Evolutionary conservation across 1,284 basidiomycete genomes (phyloP).

Genomic region (Apiotrichum laibachii): DNA sequence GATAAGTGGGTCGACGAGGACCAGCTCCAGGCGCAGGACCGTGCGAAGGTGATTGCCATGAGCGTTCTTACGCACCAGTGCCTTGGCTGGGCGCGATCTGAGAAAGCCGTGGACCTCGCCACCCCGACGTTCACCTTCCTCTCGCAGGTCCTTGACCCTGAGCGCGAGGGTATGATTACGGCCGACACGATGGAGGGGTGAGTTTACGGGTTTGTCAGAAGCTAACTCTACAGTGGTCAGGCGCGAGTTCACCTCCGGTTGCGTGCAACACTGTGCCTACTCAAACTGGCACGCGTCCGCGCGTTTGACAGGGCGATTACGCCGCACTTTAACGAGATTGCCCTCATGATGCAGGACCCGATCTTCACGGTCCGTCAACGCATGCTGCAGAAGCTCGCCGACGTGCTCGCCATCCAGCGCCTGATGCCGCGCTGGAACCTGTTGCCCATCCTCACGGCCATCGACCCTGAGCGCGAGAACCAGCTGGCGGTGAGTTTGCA

Average conservation of each 20-base stretch:
- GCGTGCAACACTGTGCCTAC: constrained; percentile 72
- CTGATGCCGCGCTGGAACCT: constrained; percentile 73
- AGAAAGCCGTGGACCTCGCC: constrained; percentile 64
- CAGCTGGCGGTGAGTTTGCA: constrained; percentile 27
- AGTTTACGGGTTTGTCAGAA: background rate
- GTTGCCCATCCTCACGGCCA: constrained; percentile 80
- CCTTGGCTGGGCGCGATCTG: constrained; percentile 62
- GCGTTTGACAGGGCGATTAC: constrained; percentile 63
- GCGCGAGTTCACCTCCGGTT: constrained; percentile 61
- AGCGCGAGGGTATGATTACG: constrained; percentile 59
- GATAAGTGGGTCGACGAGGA: constrained; percentile 66
- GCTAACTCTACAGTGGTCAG: constrained; percentile 26
- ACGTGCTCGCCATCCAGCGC: constrained; percentile 61
- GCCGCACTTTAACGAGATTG: constrained; percentile 66
- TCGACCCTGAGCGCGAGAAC: constrained; percentile 86
- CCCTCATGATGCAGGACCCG: constrained; percentile 77
- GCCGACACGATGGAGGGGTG: constrained; percentile 66
- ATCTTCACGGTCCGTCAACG: constrained; percentile 78
- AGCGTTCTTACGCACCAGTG: constrained; percentile 77
- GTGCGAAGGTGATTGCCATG: constrained; percentile 69
- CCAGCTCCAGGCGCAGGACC: constrained; percentile 54
- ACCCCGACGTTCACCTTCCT: constrained; percentile 74
- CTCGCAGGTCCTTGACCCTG: constrained; percentile 62
- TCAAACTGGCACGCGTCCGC: constrained; percentile 71
- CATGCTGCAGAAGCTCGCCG: constrained; percentile 73